These are phyloP conservation scores for Pseudopithomyces maydicus DNA, from an alignment of 2,329 filamentous ascomycete species.

Conservation along the genomic window DNA sequence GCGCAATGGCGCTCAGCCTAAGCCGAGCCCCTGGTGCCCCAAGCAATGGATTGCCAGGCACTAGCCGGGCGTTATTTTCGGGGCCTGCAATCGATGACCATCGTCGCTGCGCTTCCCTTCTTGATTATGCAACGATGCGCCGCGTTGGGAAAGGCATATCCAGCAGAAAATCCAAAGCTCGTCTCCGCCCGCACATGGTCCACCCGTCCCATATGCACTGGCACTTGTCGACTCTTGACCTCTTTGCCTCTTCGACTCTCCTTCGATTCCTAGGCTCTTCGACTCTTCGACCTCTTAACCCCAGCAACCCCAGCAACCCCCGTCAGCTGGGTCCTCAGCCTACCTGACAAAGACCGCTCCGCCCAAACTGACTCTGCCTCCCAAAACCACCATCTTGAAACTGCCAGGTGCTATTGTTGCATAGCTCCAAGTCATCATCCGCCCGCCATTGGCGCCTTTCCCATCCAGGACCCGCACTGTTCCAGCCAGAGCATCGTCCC, in stretches of 20 bases:
- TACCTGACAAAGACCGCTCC: slow-evolving; percentile 20
- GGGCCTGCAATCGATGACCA: slow-evolving; percentile 37
- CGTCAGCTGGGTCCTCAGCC: slow-evolving; percentile 34
- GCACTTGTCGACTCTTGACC: background rate
- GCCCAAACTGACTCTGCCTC: slow-evolving; percentile 22
- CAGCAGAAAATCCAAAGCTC: slow-evolving; percentile 25
- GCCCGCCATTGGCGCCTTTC: slow-evolving; percentile 11
- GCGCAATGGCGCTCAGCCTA: slow-evolving; percentile 8
- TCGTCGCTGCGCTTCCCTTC: slow-evolving; percentile 39
- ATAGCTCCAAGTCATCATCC: slow-evolving; percentile 10
- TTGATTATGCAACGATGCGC: slow-evolving; percentile 39
- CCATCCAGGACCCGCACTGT: slow-evolving; percentile 10
- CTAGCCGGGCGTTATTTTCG: slow-evolving; percentile 36
- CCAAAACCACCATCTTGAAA: slow-evolving; percentile 15
- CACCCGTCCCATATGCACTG: slow-evolving; percentile 3
- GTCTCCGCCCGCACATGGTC: slow-evolving; percentile 21
- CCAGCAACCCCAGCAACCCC: slow-evolving; percentile 22
- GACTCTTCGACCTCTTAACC: too few species aligned
- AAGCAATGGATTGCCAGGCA: slow-evolving; percentile 34
- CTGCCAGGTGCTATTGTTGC: slow-evolving; percentile 12
- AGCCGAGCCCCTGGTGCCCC: slow-evolving; percentile 42
- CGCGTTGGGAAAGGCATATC: slow-evolving; percentile 34
- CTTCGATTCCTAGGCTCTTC: slow-evolving; percentile 10
- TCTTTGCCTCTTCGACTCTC: background rate
- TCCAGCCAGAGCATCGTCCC: slow-evolving; percentile 10